Percentiles rank a stretch among this genome's conserved stretches.
Conservation (phyloP, 1,284 basidiomycete species). For the Heliocybe sulcata region DNA sequence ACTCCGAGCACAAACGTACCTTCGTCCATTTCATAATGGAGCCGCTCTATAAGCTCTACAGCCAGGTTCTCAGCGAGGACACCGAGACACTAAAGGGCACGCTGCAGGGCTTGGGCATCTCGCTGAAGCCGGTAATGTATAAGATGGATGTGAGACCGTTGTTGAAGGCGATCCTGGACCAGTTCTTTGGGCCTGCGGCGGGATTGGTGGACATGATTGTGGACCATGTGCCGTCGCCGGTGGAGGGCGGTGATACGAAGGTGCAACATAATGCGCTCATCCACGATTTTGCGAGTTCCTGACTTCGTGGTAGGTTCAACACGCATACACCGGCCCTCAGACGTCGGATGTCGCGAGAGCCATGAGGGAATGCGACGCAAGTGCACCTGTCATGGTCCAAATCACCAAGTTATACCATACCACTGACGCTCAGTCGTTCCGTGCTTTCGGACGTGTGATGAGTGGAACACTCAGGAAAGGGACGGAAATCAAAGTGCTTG, state of each 20-base stretch:
- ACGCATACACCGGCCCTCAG: constrained; percentile 83
- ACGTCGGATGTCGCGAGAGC: constrained; percentile 69
- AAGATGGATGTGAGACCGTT: constrained; percentile 98
- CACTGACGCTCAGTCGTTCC: constrained; percentile 91
- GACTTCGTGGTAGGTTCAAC: constrained; percentile 47
- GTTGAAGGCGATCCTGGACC: constrained; percentile 87
- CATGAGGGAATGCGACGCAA: constrained; percentile 80
- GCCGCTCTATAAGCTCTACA: constrained; percentile 97
- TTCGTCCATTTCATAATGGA: constrained; percentile 98
- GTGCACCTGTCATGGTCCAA: constrained; percentile 89
- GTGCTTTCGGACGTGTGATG: constrained; percentile 92
- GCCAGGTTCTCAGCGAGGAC: constrained; percentile 89
- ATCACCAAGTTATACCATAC: constrained; percentile 94
- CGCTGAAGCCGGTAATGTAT: constrained; percentile 89
- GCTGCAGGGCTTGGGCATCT: constrained; percentile 76
- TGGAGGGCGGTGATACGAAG: constrained; percentile 66
- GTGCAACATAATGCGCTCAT: constrained; percentile 26
- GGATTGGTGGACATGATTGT: constrained; percentile 93
- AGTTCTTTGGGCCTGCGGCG: constrained; percentile 90
- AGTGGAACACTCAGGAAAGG: constrained; percentile 87
- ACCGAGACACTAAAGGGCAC: constrained; percentile 80
- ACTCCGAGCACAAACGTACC: constrained; percentile 77
- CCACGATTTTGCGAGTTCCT: constrained; percentile 2
- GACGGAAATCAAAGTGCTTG: constrained; percentile 88
- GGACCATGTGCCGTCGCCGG: constrained; percentile 83